Evolutionary conservation across 352 stramenopile species (phyloP), one percentile per base, ranked within the genome.

Genomic region (Pythium chondricola): DNA sequence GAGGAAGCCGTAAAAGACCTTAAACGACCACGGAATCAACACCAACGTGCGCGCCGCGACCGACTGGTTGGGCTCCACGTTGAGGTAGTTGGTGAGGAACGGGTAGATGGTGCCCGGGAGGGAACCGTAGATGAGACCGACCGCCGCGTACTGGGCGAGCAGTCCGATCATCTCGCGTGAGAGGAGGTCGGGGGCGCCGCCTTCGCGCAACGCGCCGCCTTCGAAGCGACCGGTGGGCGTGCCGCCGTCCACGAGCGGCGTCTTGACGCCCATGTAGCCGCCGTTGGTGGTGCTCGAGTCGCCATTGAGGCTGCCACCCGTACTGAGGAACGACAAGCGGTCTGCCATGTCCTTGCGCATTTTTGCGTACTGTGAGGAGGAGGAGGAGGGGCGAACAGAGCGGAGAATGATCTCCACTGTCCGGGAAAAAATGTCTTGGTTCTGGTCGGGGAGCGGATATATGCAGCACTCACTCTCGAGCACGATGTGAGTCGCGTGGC

Each of bases 11-110:
- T 66, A 67, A 41, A 71, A 63, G 1, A 69, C 58, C 46, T 71
- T 71, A 44, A 68, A 69, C 30, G 58, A 65, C 63, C 63, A 71
- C 25, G 58, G 55, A 37, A 71, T 62, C 16, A 41, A 56, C 27
- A 71, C 50, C 13, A 70, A 46, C 24, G 50, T 58, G 22, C 46
- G 45, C 37, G 56, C 60, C 26, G 59, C 52, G 20, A 63, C 58
- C 9, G 48, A 39, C 27, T 60, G 49, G 22, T 48, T 48, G 21
- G 42, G 43, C 24, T 71, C 43, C 29, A 61, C 61, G n/a, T 65
- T 57, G 20, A 71, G 39, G 37, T 71, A 71, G 40, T 64, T 61
- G 14, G 39, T 22, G 16, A 72, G 48, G 18, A 72, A 47, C 8
- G 63, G 63, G 50, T 69, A 65, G 24, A 63, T 58, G 13, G 52